Evolutionary conservation across 2,329 filamentous ascomycete genomes (phyloP), one percentile per base, ranked within the genome.

Genomic region (Talaromyces funiculosus): DNA sequence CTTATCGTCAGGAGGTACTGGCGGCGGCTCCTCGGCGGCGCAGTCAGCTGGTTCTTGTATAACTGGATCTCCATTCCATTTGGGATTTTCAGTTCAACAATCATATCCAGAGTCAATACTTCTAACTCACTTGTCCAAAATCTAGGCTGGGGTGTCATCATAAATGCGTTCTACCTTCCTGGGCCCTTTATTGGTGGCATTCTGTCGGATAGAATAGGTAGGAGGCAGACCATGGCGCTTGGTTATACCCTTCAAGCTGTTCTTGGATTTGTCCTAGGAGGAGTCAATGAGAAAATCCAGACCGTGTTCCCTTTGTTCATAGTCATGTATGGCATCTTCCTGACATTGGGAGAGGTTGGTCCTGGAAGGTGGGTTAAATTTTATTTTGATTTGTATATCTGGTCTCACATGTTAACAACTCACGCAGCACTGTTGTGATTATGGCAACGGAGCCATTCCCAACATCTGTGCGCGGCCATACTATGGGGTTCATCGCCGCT

Each of bases 1-100:
- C n/a, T n/a, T n/a, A n/a, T n/a, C n/a, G n/a, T n/a, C n/a, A n/a
- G n/a, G n/a, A n/a, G n/a, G n/a, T n/a, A n/a, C n/a, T n/a, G n/a
- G n/a, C n/a, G n/a, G n/a, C n/a, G n/a, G n/a, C n/a, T n/a, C n/a
- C n/a, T n/a, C n/a, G n/a, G n/a, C n/a, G n/a, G n/a, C n/a, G n/a
- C n/a, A n/a, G n/a, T n/a, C n/a, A n/a, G n/a, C n/a, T 84, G 81
- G 81, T 83, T 83, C 67, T 67, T 74, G 8, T 80, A 84, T 67
- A 81, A 85, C 65, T 85, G 78, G 67, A 79, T 84, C 49, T 78
- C 80, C 0, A 80, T 81, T 61, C 82, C 82, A 0, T 83, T 84
- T 62, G 81, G 81, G 1, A 77, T 84, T 20, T 84, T 84, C 67
- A 79, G 77, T 63, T 80, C 80, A 0, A 82, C 81, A 12, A 84